phyloP scores from a whole-genome alignment of 2,329 filamentous ascomycete genomes.

The Alternaria conjuncta region DNA sequence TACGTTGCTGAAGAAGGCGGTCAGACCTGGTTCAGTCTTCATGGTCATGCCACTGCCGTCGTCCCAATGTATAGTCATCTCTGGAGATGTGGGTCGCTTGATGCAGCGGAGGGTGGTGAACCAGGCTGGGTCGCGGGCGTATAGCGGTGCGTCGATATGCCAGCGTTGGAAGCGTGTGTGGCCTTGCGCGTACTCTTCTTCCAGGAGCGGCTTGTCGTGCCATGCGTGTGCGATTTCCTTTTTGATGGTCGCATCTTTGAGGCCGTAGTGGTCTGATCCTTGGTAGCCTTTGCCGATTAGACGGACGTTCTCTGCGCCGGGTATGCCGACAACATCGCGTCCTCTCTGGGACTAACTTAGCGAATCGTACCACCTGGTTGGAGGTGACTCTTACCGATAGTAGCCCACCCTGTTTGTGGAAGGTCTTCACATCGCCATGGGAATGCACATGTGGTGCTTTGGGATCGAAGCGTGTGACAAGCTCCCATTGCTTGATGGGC shows the following conservation, averaged over 20 bases:
- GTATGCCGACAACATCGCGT: constrained; percentile 33
- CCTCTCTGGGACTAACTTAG: background rate
- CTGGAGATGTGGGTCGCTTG: constrained; percentile 46
- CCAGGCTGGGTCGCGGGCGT: constrained; percentile 51
- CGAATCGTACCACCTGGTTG: rapidly evolving
- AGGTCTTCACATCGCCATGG: constrained; percentile 52
- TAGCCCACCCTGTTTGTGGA: constrained; percentile 51
- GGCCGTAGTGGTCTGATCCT: constrained; percentile 53
- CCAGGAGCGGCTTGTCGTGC: constrained; percentile 49
- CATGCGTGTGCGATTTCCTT: constrained; percentile 46
- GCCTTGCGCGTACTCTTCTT: constrained; percentile 55
- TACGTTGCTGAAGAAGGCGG: constrained; percentile 54
- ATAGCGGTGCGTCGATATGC: constrained; percentile 59
- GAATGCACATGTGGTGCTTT: constrained; percentile 51
- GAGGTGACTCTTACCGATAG: constrained; percentile 43
- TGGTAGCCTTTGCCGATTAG: constrained; percentile 57
- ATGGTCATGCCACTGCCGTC: constrained; percentile 53
- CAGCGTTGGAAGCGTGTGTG: constrained; percentile 57
- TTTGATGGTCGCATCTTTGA: constrained; percentile 47
- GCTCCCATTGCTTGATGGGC: constrained; percentile 55
- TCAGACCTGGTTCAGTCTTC: constrained; percentile 53
- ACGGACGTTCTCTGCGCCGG: constrained; percentile 54
- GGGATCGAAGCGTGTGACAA: constrained; percentile 53
- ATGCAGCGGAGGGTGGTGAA: constrained; percentile 53
- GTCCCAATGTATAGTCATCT: constrained; percentile 52